Evolutionary conservation across 2,329 filamentous ascomycete genomes (phyloP), one percentile per base, ranked within the genome.

Genomic region (Nemania sp.): DNA sequence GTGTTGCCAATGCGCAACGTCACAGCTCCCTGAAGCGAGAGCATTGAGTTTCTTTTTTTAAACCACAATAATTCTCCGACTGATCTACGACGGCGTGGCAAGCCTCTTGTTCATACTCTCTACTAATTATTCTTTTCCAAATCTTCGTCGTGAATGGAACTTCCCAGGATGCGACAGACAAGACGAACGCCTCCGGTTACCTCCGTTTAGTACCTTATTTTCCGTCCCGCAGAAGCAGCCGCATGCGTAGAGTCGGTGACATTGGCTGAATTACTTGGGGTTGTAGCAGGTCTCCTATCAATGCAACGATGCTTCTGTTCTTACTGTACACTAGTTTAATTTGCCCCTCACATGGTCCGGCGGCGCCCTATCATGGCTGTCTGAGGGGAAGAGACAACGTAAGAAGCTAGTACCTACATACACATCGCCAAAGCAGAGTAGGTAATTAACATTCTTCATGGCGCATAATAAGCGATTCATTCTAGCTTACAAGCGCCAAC

Each of bases 1-100:
- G 56, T 50, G 55, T 58, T 50, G 52, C 49, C 46, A 42, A 54
- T 57, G 65, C 66, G 64, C 64, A 66, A 66, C 64, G 61, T 64
- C 57, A 62, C 61, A 49, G 61, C 56, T 63, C 61, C 42, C 51
- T 46, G 40, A 44, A n/a, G 44, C 31, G 37, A 26, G 41, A 33
- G 47, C 50, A 37, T 43, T 39, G 40, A n/a, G 33, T 36, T 37
- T 22, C 48, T 43, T 56, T 47, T 39, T 54, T 42, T 34, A 52
- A 31, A 5, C n/a, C 28, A 41, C 36, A 42, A 39, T 37, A 45
- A 37, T 19, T 46, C 41, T 49, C 56, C 49, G 56, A 56, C 40
- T 37, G 41, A 52, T 56, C 56, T 50, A 53, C 47, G 43, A 33
- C 33, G 19, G 41, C 56, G 24, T 42, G 15, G 30, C 22, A 34